Percentiles rank a stretch among this genome's conserved stretches.
Conservation (phyloP, 2,329 filamentous ascomycete species). For the Penicillium crustosum region DNA sequence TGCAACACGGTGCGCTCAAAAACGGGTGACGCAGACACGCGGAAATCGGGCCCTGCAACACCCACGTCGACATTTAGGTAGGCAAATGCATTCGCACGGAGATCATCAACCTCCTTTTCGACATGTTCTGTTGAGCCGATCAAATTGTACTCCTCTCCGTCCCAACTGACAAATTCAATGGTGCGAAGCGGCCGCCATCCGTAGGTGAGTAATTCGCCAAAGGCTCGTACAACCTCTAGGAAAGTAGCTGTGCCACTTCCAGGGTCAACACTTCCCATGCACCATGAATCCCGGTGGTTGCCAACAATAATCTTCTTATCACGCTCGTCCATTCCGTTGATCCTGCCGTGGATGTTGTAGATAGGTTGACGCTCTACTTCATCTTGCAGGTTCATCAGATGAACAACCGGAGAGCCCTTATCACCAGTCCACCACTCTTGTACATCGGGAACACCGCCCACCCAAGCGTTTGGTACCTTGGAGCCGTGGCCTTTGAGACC, state of each 20-base stretch:
- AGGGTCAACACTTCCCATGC: slow-evolving; percentile 81
- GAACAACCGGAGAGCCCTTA: slow-evolving; percentile 70
- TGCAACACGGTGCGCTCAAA: slow-evolving; percentile 71
- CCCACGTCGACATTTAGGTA: slow-evolving; percentile 91
- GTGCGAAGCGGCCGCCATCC: slow-evolving; percentile 93
- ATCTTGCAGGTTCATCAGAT: slow-evolving; percentile 82
- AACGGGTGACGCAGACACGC: slow-evolving; percentile 76
- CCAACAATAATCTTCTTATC: slow-evolving; percentile 86
- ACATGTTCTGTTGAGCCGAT: slow-evolving; percentile 95
- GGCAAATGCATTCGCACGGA: slow-evolving; percentile 74
- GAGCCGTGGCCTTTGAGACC: slow-evolving; percentile 73
- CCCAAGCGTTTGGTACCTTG: slow-evolving; percentile 68
- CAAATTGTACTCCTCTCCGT: slow-evolving; percentile 87
- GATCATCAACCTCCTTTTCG: slow-evolving; percentile 72
- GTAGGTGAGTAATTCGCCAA: slow-evolving; percentile 71
- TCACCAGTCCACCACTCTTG: slow-evolving; percentile 84
- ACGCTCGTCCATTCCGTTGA: slow-evolving; percentile 78
- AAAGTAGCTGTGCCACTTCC: slow-evolving; percentile 88
- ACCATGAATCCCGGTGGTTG: slow-evolving; percentile 91
- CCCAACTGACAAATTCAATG: slow-evolving; percentile 97
- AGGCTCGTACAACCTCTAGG: slow-evolving; percentile 81
- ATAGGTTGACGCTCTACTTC: slow-evolving; percentile 79
- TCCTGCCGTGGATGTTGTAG: slow-evolving; percentile 86
- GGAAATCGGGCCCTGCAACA: slow-evolving; percentile 72
- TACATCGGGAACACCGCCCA: slow-evolving; percentile 72